A percentile compares a stretch with the other conserved stretches of the same genome.
Conservation (phyloP, 148 eudicot genomes). For the Mesembryanthemum crystallinum region DNA sequence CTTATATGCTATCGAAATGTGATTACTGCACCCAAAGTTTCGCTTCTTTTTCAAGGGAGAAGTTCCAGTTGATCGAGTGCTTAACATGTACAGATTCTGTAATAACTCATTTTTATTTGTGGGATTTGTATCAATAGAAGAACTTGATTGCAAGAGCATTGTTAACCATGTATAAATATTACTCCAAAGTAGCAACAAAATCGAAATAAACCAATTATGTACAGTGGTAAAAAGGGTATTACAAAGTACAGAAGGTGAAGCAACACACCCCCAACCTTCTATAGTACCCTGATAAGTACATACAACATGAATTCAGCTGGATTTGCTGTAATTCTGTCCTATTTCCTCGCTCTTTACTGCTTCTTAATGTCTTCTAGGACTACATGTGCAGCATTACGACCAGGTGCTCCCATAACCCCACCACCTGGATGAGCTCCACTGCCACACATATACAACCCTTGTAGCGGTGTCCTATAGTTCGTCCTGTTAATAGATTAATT, state of each 20-base stretch:
- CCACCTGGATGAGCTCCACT: conserved; percentile 98
- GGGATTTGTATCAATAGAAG: neutral
- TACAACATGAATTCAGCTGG: neutral
- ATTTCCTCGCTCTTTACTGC: neutral
- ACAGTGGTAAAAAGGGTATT: neutral
- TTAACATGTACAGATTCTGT: neutral
- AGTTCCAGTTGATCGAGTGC: neutral
- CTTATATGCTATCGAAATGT: neutral
- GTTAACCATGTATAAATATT: neutral
- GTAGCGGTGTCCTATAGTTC: conserved; percentile 71
- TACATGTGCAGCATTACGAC: conserved; percentile 83
- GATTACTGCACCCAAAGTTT: neutral
- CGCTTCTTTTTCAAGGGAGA: neutral
- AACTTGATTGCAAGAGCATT: neutral
- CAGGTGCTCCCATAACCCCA: conserved; percentile 97
- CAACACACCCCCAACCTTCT: neutral
- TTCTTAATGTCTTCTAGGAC: conserved; percentile 60
- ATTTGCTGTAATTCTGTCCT: neutral
- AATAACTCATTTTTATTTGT: neutral
- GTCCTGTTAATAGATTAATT: conserved; percentile 50
- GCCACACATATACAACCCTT: conserved; percentile 86
- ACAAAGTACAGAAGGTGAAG: neutral
- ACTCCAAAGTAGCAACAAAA: no score
- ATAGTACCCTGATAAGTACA: neutral
- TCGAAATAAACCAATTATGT: no score